These are phyloP conservation scores for Alternaria solani DNA, from an alignment of 2,329 filamentous ascomycete genomes.

Conservation along the genomic window DNA sequence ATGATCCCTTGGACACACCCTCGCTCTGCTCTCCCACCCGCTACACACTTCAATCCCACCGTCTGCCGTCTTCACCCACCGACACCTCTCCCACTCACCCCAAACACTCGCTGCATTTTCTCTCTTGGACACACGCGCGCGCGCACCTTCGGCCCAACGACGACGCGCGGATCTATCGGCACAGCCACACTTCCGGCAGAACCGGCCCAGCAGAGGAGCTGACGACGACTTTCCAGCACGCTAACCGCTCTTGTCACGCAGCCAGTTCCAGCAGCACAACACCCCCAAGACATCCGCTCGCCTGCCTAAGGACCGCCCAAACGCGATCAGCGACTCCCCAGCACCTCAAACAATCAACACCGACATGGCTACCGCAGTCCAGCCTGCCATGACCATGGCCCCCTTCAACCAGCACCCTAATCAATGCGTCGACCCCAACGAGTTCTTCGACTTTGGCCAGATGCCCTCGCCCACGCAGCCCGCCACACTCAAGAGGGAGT, in stretches of 20 bases:
- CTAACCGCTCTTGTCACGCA: constrained; percentile 41
- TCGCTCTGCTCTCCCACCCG: constrained; percentile 10
- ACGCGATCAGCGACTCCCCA: constrained; percentile 21
- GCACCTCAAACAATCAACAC: constrained; percentile 19
- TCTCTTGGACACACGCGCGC: background rate
- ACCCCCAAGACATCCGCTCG: constrained; percentile 33
- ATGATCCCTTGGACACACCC: constrained; percentile 6
- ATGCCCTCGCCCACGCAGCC: constrained; percentile 66
- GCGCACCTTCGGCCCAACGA: background rate
- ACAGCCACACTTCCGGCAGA: constrained; percentile 44
- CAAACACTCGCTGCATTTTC: background rate
- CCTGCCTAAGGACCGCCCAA: constrained; percentile 38
- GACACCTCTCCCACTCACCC: background rate
- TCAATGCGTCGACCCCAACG: constrained; percentile 53
- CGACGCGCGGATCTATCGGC: constrained; percentile 16
- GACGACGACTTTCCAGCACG: constrained; percentile 46
- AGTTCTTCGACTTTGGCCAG: constrained; percentile 65
- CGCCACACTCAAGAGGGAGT: constrained; percentile 59
- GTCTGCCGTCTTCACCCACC: background rate
- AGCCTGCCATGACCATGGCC: constrained; percentile 48
- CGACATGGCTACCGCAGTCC: constrained; percentile 49
- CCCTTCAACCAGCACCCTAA: constrained; percentile 42
- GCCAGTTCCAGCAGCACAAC: constrained; percentile 26
- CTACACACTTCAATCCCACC: constrained; percentile 4
- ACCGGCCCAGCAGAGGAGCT: constrained; percentile 46